A percentile compares a stretch with the other conserved stretches of the same genome.
Evolutionary conservation across 2,329 filamentous ascomycete genomes (phyloP).

Genomic region (Penicillium sp.): DNA sequence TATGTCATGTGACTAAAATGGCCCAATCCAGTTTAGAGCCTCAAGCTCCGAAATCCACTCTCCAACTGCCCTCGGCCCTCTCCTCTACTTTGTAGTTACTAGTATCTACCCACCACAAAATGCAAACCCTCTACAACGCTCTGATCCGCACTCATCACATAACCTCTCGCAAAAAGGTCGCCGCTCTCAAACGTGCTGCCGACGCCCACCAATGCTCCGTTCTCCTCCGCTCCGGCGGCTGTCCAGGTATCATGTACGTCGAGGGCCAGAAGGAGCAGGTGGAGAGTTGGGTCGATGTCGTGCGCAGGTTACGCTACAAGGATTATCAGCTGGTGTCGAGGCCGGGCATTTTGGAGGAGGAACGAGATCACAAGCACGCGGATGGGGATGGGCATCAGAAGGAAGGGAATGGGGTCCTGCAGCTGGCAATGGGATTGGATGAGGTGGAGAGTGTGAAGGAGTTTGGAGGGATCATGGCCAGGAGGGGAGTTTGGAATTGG

Average conservation of each 20-base stretch:
- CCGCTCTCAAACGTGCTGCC: constrained; percentile 61
- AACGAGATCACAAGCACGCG: too few species aligned
- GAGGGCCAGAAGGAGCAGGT: constrained; percentile 56
- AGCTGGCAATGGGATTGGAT: constrained; percentile 39
- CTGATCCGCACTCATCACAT: constrained; percentile 78
- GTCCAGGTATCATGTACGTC: constrained; percentile 75
- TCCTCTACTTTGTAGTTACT: too few species aligned
- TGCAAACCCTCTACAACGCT: constrained; percentile 48
- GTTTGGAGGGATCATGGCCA: constrained; percentile 61
- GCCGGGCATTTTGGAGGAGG: constrained; percentile 41
- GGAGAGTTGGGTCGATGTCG: constrained; percentile 60
- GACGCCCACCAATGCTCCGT: constrained; percentile 59
- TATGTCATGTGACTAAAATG: too few species aligned
- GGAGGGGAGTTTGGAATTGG: constrained; percentile 58
- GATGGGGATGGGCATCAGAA: not conserved
- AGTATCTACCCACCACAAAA: not conserved
- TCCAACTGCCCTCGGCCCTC: too few species aligned
- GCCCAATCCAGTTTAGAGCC: not conserved
- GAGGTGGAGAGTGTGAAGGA: constrained; percentile 63
- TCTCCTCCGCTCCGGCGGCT: constrained; percentile 63
- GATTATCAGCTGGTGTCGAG: constrained; percentile 63
- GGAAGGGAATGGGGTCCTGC: not conserved
- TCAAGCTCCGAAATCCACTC: not conserved
- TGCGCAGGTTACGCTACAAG: constrained; percentile 66
- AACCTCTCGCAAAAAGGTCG: constrained; percentile 71